phyloP scores from a whole-genome alignment of 2,329 filamentous ascomycete species.

The Chaetothyriales sp. region DNA sequence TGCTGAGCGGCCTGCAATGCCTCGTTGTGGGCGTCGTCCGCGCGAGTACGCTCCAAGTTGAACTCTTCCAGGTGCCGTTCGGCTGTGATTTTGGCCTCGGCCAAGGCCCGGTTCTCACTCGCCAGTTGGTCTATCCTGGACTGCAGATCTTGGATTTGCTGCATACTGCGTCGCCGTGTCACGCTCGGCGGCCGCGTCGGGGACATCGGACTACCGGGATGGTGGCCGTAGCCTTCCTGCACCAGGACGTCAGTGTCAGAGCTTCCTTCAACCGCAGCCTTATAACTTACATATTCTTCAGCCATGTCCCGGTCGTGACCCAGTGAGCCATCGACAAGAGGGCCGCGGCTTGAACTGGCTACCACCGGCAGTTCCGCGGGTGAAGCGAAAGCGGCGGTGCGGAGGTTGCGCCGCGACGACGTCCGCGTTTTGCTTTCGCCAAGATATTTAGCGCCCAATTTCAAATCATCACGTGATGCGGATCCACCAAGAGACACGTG shows the following conservation, averaged over 20 bases:
- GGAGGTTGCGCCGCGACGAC: conserved; percentile 21
- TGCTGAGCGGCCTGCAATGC: conserved; percentile 50
- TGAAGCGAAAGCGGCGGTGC: conserved; percentile 20
- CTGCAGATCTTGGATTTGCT: conserved; percentile 79
- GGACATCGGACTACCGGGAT: conserved; percentile 68
- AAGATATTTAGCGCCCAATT: conserved; percentile 14
- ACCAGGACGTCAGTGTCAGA: conserved; percentile 2
- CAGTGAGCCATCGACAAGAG: neutral
- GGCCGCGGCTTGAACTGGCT: neutral
- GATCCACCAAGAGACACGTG: conserved; percentile 16
- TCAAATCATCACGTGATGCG: conserved; percentile 2
- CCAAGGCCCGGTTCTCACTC: conserved; percentile 67
- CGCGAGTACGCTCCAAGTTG: conserved; percentile 39
- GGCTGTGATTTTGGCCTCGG: conserved; percentile 54
- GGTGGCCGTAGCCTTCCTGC: conserved; percentile 88
- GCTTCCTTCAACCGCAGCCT: neutral
- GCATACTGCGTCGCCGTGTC: conserved; percentile 94
- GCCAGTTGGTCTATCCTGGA: conserved; percentile 66
- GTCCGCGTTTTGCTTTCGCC: conserved; percentile 31
- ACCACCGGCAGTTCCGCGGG: conserved; percentile 7
- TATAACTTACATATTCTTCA: conserved; percentile 73
- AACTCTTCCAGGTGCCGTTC: conserved; percentile 48
- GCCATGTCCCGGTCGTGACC: conserved; percentile 58
- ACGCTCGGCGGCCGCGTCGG: conserved; percentile 90
- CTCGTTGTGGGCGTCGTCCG: conserved; percentile 33